Evolutionary conservation across 2,329 filamentous ascomycete species (phyloP).

Genomic region (Penicillium sclerotiorum): DNA sequence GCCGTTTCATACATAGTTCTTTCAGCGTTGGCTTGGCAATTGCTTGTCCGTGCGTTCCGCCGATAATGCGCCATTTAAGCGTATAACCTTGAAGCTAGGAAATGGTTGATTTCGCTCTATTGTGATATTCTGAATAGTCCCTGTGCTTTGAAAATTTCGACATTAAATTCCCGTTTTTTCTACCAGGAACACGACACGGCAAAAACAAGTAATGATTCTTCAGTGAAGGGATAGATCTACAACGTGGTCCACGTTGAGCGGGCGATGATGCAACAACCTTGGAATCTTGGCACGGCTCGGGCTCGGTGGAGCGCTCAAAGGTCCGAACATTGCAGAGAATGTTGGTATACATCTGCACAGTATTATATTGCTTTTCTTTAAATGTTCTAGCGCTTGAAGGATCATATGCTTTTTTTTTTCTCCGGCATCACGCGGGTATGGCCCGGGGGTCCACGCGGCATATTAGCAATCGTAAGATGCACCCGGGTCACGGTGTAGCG

Average conservation of each 20-base stretch:
- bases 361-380: no score
- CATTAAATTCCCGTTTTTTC: no score
- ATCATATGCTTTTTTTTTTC: no score
- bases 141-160: no score
- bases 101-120: neutral
- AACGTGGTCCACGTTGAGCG: neutral
- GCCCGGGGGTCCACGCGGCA: no score
- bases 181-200: neutral
- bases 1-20: neutral
- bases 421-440: no score
- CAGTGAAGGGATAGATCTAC: conserved; percentile 1
- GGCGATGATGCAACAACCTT: conserved; percentile 7
- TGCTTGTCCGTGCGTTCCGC: conserved; percentile 1
- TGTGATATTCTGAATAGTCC: no score
- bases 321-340: neutral
- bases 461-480: neutral
- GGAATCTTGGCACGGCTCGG: conserved; percentile 4
- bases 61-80: neutral
- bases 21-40: conserved; percentile 1
- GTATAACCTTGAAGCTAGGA: neutral
- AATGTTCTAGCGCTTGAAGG: no score
- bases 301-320: neutral
- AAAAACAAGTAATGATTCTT: neutral
- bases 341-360: no score
- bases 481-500: no score